phyloP scores from a whole-genome alignment of 83 land plant genomes.

The Diphasiastrum complanatum region DNA sequence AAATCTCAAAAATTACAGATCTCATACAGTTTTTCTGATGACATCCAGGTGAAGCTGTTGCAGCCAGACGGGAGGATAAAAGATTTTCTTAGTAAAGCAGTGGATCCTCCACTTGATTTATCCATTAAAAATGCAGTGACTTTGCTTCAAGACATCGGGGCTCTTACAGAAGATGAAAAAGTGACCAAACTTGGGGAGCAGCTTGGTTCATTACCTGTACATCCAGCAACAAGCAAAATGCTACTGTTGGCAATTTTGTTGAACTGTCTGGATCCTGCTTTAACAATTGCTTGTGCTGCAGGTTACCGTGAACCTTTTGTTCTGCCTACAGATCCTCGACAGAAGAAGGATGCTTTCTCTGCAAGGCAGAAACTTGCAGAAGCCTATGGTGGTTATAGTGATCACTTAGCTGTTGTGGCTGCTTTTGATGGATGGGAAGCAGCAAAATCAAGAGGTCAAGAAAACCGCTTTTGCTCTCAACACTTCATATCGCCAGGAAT shows the following conservation, averaged over 20 bases:
- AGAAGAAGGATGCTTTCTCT: slow-evolving; percentile 53
- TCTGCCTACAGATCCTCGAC: slow-evolving; percentile 65
- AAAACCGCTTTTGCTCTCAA: slow-evolving; percentile 53
- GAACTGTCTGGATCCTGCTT: slow-evolving; percentile 93
- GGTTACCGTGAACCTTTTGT: slow-evolving; percentile 86
- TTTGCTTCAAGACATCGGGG: slow-evolving; percentile 83
- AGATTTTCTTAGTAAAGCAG: slow-evolving; percentile 66
- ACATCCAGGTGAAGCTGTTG: slow-evolving; percentile 90
- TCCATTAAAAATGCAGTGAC: slow-evolving; percentile 66
- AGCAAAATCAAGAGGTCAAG: slow-evolving; percentile 57
- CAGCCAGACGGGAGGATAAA: slow-evolving; percentile 58
- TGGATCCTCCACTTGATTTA: slow-evolving; percentile 81
- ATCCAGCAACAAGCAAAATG: slow-evolving; percentile 97
- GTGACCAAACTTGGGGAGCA: slow-evolving; percentile 85
- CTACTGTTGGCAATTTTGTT: slow-evolving; percentile 75
- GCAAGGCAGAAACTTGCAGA: slow-evolving; percentile 65
- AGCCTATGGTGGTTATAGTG: slow-evolving; percentile 79
- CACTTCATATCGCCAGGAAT: slow-evolving; percentile 59
- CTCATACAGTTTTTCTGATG: background rate
- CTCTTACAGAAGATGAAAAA: slow-evolving; percentile 63
- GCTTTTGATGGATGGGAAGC: slow-evolving; percentile 85
- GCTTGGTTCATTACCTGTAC: slow-evolving; percentile 84
- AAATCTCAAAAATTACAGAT: background rate
- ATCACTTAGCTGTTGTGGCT: slow-evolving; percentile 76
- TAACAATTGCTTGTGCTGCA: slow-evolving; percentile 83